Percentiles rank a stretch among this genome's conserved stretches.
Evolutionary conservation across 306 rosid species (phyloP).

Genomic region (Mimosa pudica): DNA sequence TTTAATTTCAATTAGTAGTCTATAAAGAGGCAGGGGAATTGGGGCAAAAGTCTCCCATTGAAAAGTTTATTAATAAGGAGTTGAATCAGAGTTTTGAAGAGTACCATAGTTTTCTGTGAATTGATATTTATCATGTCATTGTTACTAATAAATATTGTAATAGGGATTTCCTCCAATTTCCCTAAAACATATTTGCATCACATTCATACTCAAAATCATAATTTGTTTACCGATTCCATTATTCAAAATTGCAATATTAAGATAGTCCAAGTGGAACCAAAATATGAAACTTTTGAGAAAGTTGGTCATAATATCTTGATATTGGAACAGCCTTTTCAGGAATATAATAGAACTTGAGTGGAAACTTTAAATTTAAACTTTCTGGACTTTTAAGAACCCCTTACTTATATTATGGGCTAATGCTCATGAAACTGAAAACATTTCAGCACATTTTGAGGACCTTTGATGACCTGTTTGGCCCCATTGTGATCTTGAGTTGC

Average conservation of each 20-base stretch:
- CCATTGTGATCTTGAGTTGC: neutral
- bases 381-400: neutral
- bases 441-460: slow-evolving; percentile 17
- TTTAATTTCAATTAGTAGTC: neutral
- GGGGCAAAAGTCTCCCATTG: too few relatives aligned
- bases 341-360: neutral
- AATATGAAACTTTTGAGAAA: neutral
- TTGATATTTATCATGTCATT: too few relatives aligned
- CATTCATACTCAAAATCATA: neutral
- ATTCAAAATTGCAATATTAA: neutral
- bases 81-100: too few relatives aligned
- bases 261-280: too few relatives aligned
- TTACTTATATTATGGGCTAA: slow-evolving; percentile 20
- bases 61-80: too few relatives aligned
- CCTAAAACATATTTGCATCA: neutral
- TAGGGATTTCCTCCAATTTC: too few relatives aligned
- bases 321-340: neutral
- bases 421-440: slow-evolving; percentile 16
- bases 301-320: neutral
- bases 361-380: neutral
- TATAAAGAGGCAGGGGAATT: neutral
- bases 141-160: too few relatives aligned
- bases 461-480: slow-evolving; percentile 15
- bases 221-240: neutral
- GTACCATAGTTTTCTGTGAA: too few relatives aligned